phyloP scores from a whole-genome alignment of 1,284 basidiomycete species.

The Hymenochaete sp. region DNA sequence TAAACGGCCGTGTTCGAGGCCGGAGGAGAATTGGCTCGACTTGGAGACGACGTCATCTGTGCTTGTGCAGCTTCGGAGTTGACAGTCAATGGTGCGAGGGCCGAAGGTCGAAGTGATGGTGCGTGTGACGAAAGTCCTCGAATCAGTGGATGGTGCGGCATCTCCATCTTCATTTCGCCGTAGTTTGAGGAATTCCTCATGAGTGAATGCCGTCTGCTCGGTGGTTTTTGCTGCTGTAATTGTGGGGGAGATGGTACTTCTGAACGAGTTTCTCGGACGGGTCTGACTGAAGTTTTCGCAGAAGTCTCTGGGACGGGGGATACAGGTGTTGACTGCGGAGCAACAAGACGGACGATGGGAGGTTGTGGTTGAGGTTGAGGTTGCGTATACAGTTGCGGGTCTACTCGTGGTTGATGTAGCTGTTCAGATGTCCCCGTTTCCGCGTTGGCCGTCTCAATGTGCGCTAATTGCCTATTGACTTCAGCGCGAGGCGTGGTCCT shows the following conservation, averaged over 20 bases:
- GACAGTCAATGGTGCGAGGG: constrained; percentile 55
- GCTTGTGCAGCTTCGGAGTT: constrained; percentile 42
- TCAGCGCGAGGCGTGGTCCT: constrained; percentile 30
- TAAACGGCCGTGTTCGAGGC: constrained; percentile 29
- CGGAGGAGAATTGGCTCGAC: constrained; percentile 29
- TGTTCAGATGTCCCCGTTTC: too few relatives aligned
- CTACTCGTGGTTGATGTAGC: constrained; percentile 20
- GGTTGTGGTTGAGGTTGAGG: constrained; percentile 20
- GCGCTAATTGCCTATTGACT: constrained; percentile 26
- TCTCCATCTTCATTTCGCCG: constrained; percentile 10
- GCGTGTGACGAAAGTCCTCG: constrained; percentile 55
- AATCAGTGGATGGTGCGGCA: constrained; percentile 64
- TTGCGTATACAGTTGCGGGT: constrained; percentile 20
- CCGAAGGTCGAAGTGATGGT: constrained; percentile 36
- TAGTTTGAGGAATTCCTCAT: constrained; percentile 11
- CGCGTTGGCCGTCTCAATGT: constrained; percentile 29
- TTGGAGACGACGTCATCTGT: constrained; percentile 33
- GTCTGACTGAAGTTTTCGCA: not conserved
- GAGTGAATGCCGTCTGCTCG: constrained; percentile 12
- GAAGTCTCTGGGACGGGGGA: constrained; percentile 23
- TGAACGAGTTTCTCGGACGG: constrained; percentile 27
- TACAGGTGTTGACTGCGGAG: constrained; percentile 20
- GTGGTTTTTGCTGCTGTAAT: constrained; percentile 22
- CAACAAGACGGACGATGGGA: constrained; percentile 23
- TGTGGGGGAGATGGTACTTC: constrained; percentile 35